Conservation (phyloP, 352 stramenopile species). For the Globisporangium takayamanum region DNA sequence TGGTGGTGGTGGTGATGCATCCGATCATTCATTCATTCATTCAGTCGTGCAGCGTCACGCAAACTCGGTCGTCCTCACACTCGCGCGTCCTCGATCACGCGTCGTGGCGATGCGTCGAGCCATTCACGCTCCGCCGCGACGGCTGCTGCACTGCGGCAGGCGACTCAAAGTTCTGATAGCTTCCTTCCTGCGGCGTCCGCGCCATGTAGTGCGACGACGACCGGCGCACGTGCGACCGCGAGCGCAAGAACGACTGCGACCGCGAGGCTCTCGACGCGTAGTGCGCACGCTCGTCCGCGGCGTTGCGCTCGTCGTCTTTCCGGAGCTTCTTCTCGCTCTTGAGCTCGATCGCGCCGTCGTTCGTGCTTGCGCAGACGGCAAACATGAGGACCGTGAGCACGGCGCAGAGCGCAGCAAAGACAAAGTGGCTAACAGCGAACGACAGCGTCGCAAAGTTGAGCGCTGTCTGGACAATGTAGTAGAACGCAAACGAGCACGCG, state of each 20-base stretch:
- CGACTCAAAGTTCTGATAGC: conserved; percentile 82
- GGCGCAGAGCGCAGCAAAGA: conserved; percentile 61
- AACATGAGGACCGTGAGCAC: conserved; percentile 77
- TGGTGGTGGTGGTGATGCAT: too few species aligned
- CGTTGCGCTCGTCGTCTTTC: conserved; percentile 22
- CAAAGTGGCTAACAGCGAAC: conserved; percentile 70
- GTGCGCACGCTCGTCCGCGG: conserved; percentile 26
- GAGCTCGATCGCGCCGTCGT: conserved; percentile 73
- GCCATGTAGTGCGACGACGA: conserved; percentile 53
- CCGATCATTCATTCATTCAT: too few species aligned
- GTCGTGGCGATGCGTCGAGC: neutral
- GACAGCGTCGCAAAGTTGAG: conserved; percentile 60
- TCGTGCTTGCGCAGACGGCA: conserved; percentile 67
- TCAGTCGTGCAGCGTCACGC: too few species aligned
- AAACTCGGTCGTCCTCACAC: too few species aligned
- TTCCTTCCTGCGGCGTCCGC: conserved; percentile 45
- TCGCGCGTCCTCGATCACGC: too few species aligned
- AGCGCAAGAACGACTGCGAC: conserved; percentile 78
- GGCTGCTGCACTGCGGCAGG: conserved; percentile 20
- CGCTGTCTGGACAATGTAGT: conserved; percentile 64
- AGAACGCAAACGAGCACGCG: conserved; percentile 62
- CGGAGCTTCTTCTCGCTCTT: conserved; percentile 61
- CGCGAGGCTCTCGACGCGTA: conserved; percentile 53
- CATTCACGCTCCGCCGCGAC: conserved; percentile 9
- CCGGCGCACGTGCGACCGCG: conserved; percentile 28